Percentiles rank a stretch among this genome's conserved stretches.
phyloP scores from a whole-genome alignment of 768 basidiomycete species.

The Porphyrellus cyaneotinctus region DNA sequence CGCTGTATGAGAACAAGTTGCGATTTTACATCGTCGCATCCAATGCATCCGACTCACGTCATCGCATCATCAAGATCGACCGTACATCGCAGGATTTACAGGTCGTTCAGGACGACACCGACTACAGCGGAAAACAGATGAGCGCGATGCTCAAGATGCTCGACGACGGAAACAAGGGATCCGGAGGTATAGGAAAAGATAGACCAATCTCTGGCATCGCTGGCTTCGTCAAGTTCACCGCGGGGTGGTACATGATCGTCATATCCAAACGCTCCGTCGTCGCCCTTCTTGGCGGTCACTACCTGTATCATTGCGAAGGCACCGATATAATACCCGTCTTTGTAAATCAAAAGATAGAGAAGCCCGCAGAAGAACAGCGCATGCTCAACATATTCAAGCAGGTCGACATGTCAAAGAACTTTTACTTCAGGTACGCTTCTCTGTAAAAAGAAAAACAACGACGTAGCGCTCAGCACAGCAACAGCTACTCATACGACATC shows the following conservation, averaged over 20 bases:
- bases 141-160: conserved; percentile 90
- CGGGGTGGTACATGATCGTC: conserved; percentile 93
- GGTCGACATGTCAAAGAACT: conserved; percentile 98
- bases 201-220: conserved; percentile 80
- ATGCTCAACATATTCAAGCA: conserved; percentile 90
- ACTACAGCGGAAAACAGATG: conserved; percentile 89
- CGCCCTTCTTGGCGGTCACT: conserved; percentile 91
- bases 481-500: conserved; percentile 92
- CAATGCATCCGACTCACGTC: conserved; percentile 81
- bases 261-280: conserved; percentile 90
- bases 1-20: conserved; percentile 87
- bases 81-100: conserved; percentile 72
- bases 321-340: conserved; percentile 79
- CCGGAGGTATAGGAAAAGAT: conserved; percentile 80
- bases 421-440: conserved; percentile 81
- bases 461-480: not conserved
- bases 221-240: conserved; percentile 92
- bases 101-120: conserved; percentile 82
- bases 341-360: conserved; percentile 79
- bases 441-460: not conserved
- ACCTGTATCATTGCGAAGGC: conserved; percentile 92
- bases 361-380: conserved; percentile 83
- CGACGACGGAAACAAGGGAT: conserved; percentile 87
- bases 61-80: conserved; percentile 92
- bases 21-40: conserved; percentile 92